Percentiles rank a stretch among this genome's conserved stretches.
Evolutionary conservation across 306 rosid genomes (phyloP).

Genomic region (Vigna radiata): DNA sequence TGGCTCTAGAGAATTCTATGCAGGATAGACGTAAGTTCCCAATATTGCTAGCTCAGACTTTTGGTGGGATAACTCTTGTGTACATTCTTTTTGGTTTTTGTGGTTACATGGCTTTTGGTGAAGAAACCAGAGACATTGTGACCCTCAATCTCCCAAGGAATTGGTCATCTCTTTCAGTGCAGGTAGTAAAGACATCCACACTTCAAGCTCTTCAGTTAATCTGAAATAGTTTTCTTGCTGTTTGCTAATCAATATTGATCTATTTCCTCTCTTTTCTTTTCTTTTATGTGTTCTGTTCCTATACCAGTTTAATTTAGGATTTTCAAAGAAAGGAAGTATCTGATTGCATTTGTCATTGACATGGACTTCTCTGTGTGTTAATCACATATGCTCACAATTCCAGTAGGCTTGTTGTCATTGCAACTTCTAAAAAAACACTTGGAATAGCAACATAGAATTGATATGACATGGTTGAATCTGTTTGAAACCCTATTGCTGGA

Average conservation of each 20-base stretch:
- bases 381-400: constrained; percentile 7
- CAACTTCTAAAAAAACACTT: not conserved
- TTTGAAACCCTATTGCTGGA: constrained; percentile 16
- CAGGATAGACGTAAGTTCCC: constrained; percentile 61
- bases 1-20: constrained; percentile 78
- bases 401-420: constrained; percentile 1
- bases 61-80: constrained; percentile 71
- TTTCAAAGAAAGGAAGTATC: constrained; percentile 13
- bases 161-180: constrained; percentile 77
- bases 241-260: not conserved
- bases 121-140: constrained; percentile 80
- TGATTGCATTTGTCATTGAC: constrained; percentile 27
- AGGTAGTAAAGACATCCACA: constrained; percentile 57
- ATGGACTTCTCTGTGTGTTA: not conserved
- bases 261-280: not conserved
- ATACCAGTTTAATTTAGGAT: constrained; percentile 13
- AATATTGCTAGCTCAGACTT: constrained; percentile 71
- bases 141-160: constrained; percentile 83
- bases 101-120: constrained; percentile 94
- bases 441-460: constrained; percentile 10
- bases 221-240: not conserved
- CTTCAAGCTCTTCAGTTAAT: constrained; percentile 13
- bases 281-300: not conserved
- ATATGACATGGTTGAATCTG: constrained; percentile 19
- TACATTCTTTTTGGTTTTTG: constrained; percentile 76